phyloP scores from a whole-genome alignment of 495 filamentous ascomycete species.

The Durotheca rogersii region DNA sequence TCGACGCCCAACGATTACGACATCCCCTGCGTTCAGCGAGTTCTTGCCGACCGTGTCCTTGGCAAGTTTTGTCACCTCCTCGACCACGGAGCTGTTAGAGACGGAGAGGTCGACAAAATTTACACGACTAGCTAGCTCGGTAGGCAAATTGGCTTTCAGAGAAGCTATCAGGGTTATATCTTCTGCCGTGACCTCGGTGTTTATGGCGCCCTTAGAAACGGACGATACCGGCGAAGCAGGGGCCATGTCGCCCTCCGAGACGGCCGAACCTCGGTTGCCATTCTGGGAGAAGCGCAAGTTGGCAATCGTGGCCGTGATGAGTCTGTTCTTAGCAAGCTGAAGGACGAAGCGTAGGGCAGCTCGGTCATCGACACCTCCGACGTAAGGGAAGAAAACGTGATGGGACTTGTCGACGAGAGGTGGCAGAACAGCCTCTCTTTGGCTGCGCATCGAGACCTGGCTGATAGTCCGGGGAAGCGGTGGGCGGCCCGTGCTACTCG shows the following conservation, averaged over 20 bases:
- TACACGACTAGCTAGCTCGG: conserved; percentile 60
- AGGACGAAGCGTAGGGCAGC: conserved; percentile 77
- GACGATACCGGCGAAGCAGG: conserved; percentile 29
- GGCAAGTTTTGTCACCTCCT: conserved; percentile 44
- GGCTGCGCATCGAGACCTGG: conserved; percentile 57
- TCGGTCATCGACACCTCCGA: conserved; percentile 84
- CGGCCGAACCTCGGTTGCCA: conserved; percentile 34
- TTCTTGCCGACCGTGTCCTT: conserved; percentile 61
- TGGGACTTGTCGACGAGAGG: conserved; percentile 67
- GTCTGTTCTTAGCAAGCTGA: conserved; percentile 72
- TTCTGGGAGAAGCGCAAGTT: conserved; percentile 46
- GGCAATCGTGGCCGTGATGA: conserved; percentile 72
- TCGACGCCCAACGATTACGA: conserved; percentile 72
- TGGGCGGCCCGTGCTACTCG: conserved; percentile 38
- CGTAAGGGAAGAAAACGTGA: conserved; percentile 84
- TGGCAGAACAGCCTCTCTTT: conserved; percentile 45
- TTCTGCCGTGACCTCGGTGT: conserved; percentile 43
- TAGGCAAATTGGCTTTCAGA: conserved; percentile 61
- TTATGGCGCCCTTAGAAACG: conserved; percentile 24
- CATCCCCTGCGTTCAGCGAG: conserved; percentile 70
- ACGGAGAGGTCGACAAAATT: conserved; percentile 52
- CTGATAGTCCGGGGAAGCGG: conserved; percentile 53
- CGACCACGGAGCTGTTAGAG: conserved; percentile 22
- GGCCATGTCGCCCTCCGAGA: conserved; percentile 32
- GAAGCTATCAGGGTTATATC: conserved; percentile 65